Conservation (phyloP, 176 grass and related monocot genomes). For the Eragrostis curvula region DNA sequence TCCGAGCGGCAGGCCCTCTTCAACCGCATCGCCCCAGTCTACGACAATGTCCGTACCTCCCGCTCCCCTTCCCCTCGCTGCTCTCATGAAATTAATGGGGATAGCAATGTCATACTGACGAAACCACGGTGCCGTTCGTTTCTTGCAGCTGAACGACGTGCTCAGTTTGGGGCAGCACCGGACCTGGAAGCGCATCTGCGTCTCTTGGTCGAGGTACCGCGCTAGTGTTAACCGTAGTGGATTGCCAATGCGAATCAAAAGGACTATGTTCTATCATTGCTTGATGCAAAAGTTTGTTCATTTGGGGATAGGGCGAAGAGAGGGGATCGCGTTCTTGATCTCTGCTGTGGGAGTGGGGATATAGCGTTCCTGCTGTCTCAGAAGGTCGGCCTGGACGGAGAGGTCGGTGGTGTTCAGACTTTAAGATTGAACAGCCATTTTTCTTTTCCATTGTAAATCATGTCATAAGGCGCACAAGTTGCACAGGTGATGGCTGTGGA, state of each 20-base stretch:
- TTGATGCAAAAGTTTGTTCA: background rate
- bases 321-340: slow-evolving; percentile 86
- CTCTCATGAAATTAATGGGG: background rate
- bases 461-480: background rate
- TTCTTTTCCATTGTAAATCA: background rate
- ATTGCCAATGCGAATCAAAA: slow-evolving; percentile 21
- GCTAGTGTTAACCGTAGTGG: background rate
- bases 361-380: slow-evolving; percentile 76
- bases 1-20: slow-evolving; percentile 75
- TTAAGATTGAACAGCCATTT: background rate
- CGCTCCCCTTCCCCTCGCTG: background rate
- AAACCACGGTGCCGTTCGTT: background rate
- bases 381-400: slow-evolving; percentile 83
- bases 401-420: slow-evolving; percentile 57
- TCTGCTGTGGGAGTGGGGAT: slow-evolving; percentile 95
- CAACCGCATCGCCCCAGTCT: slow-evolving; percentile 82
- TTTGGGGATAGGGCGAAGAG: slow-evolving; percentile 60
- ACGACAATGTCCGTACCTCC: slow-evolving; percentile 67
- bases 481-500: slow-evolving; percentile 77
- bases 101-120: background rate
- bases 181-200: slow-evolving; percentile 87
- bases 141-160: slow-evolving; percentile 81
- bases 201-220: slow-evolving; percentile 82
- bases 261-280: background rate
- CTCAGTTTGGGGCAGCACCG: slow-evolving; percentile 86